phyloP scores from a whole-genome alignment of 192 early-diverging fungal species.

The Physocladia obscura region DNA sequence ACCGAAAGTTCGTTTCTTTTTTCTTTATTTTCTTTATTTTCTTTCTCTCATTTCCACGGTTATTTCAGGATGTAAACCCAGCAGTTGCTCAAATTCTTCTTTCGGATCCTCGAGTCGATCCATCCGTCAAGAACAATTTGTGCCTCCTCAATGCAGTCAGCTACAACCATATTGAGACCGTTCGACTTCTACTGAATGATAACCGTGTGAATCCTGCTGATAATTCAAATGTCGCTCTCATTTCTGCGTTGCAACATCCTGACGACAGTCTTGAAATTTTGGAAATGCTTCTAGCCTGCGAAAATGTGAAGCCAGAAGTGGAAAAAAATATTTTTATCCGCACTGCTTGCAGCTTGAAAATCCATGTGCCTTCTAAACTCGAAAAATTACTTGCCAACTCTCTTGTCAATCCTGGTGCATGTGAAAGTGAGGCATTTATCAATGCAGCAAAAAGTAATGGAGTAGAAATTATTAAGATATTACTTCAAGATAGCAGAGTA shows the following conservation, averaged over 20 bases:
- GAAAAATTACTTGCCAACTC: not conserved
- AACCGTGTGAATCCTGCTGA: constrained; percentile 1
- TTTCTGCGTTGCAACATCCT: not conserved
- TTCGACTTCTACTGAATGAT: constrained; percentile 11
- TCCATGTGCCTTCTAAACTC: not conserved
- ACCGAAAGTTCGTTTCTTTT: too few species aligned
- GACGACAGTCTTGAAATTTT: not conserved
- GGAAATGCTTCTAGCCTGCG: not conserved
- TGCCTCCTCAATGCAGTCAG: not conserved
- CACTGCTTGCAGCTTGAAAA: not conserved
- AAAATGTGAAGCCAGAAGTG: not conserved
- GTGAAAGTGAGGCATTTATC: not conserved
- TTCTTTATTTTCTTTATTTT: too few species aligned
- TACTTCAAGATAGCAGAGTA: not conserved
- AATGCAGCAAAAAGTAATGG: not conserved
- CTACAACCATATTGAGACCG: not conserved
- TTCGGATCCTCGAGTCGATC: not conserved
- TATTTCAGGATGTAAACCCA: too few species aligned
- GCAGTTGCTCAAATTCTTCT: not conserved
- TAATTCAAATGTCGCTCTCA: too few species aligned
- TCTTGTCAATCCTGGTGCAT: not conserved
- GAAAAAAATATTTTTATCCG: not conserved
- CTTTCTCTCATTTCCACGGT: too few species aligned
- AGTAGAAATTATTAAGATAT: not conserved
- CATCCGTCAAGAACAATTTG: not conserved